Conservation (phyloP, 129 eudicot species). For the Flaveria ramosissima region DNA sequence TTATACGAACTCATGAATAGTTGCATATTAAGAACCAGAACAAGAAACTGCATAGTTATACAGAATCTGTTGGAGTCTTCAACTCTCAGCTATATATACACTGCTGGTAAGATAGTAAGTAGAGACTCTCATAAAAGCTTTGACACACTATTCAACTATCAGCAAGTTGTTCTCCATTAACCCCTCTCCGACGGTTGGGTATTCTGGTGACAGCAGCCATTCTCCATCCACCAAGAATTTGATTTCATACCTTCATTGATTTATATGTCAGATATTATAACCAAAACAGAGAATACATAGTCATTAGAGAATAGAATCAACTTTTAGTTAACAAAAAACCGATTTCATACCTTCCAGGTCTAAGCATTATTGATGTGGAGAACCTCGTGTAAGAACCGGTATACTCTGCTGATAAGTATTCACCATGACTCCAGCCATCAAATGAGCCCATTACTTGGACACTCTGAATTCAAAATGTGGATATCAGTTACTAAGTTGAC, state of each 20-base stretch:
- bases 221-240: constrained; percentile 96
- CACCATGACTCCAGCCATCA: constrained; percentile 96
- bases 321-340: neutral
- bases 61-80: constrained; percentile 2
- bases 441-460: constrained; percentile 98
- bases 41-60: neutral
- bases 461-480: constrained; percentile 47
- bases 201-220: constrained; percentile 76
- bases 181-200: constrained; percentile 79
- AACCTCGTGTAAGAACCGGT: constrained; percentile 69
- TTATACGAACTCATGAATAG: neutral
- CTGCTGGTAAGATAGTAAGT: neutral
- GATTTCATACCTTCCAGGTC: constrained; percentile 81
- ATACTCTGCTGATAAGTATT: constrained; percentile 83
- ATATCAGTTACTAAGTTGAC: neutral
- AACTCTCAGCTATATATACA: constrained; percentile 21
- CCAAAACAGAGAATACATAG: neutral
- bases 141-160: constrained; percentile 51
- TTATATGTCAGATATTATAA: neutral
- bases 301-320: neutral
- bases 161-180: constrained; percentile 76
- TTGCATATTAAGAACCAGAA: neutral
- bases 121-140: neutral
- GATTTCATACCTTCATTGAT: constrained; percentile 73
- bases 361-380: constrained; percentile 73